These are phyloP conservation scores for Cyamopsis tetragonoloba DNA, from an alignment of 306 rosid genomes.

Conservation along the genomic window DNA sequence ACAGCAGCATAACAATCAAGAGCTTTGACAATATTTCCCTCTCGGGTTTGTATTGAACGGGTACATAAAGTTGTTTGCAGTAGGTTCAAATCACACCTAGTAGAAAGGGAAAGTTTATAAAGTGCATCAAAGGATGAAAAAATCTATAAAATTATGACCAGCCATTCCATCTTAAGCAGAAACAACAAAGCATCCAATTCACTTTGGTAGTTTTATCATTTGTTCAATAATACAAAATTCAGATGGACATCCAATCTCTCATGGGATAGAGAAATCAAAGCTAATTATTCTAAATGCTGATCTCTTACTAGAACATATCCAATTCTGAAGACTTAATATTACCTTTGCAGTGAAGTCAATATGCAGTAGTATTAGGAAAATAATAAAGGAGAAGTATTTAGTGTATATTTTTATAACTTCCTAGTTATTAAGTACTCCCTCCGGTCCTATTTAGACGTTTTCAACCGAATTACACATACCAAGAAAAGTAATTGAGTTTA, in stretches of 20 bases:
- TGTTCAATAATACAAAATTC: neutral
- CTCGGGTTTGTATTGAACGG: conserved; percentile 81
- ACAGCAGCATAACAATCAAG: conserved; percentile 82
- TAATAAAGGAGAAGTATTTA: neutral
- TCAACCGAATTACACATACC: too few relatives aligned
- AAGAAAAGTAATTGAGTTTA: too few relatives aligned
- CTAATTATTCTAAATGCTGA: neutral
- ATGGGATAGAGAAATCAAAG: conserved; percentile 2
- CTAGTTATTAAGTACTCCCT: neutral
- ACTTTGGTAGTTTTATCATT: neutral
- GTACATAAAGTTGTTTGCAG: conserved; percentile 63
- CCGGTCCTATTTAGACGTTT: too few relatives aligned
- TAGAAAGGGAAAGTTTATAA: conserved; percentile 23
- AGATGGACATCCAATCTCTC: neutral
- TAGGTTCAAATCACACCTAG: conserved; percentile 72
- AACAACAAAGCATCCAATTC: conserved; percentile 4
- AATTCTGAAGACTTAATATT: neutral
- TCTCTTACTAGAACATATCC: neutral
- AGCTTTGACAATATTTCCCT: conserved; percentile 77
- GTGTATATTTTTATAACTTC: neutral
- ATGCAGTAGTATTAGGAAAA: neutral
- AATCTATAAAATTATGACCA: neutral
- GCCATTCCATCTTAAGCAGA: conserved; percentile 4
- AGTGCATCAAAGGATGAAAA: neutral
- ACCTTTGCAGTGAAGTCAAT: neutral